phyloP scores from a whole-genome alignment of 148 eudicot genomes.

The Fagopyrum esculentum region DNA sequence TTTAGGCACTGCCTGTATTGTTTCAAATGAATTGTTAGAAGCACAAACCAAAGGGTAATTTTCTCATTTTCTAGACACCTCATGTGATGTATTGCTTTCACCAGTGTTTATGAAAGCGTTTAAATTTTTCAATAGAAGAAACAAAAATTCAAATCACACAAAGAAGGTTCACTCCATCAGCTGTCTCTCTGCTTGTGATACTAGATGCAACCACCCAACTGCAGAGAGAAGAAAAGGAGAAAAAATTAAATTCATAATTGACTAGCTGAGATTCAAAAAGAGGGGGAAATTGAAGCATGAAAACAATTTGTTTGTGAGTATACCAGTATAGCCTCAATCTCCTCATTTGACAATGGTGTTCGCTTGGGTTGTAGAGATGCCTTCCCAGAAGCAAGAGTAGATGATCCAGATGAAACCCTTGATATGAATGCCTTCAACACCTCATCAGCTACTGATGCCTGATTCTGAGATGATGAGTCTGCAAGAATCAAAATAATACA shows the following conservation, averaged over 20 bases:
- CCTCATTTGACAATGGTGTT: slow-evolving; percentile 67
- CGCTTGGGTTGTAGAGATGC: slow-evolving; percentile 90
- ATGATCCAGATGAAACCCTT: slow-evolving; percentile 33
- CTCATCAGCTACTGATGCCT: slow-evolving; percentile 27
- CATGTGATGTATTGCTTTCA: not conserved
- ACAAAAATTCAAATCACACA: not conserved
- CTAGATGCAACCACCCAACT: slow-evolving; percentile 88
- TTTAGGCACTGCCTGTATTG: not conserved
- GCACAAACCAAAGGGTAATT: not conserved
- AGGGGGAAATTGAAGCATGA: slow-evolving; percentile 4
- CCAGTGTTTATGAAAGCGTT: not conserved
- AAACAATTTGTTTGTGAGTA: not conserved
- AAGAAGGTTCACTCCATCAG: not conserved
- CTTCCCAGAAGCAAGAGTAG: slow-evolving; percentile 53
- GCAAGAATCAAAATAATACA: slow-evolving; percentile 10
- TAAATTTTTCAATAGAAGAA: not conserved
- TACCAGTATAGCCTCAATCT: slow-evolving; percentile 88
- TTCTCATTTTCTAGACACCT: not conserved
- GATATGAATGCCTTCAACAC: slow-evolving; percentile 39
- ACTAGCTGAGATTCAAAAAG: slow-evolving; percentile 11
- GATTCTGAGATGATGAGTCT: slow-evolving; percentile 33
- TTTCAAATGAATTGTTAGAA: not conserved
- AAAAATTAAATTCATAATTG: not conserved
- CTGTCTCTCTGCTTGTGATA: not conserved
- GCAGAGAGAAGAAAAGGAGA: slow-evolving; percentile 23